Conservation (phyloP, 2,329 filamentous ascomycete genomes). For the Colletotrichum sp. region DNA sequence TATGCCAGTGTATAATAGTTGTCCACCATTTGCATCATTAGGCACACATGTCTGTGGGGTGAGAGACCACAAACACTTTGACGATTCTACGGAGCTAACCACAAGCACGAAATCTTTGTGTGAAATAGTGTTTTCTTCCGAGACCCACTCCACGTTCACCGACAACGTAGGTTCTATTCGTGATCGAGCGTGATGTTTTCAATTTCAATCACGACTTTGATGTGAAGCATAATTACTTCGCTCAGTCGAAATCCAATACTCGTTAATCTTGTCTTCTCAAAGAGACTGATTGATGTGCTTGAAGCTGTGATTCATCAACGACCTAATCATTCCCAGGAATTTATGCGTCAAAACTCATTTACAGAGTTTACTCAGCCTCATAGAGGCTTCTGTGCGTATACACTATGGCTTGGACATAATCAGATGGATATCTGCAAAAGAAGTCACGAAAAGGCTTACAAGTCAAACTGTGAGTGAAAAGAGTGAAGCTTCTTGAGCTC, state of each 20-base stretch:
- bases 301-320: accelerated
- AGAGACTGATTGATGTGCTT: neutral
- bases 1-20: neutral
- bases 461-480: conserved; percentile 21
- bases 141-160: too few species aligned
- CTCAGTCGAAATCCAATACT: too few species aligned
- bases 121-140: too few species aligned
- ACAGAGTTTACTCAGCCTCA: neutral
- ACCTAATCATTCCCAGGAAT: neutral
- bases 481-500: conserved; percentile 26
- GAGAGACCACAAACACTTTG: too few species aligned
- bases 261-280: too few species aligned
- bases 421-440: neutral
- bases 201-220: too few species aligned
- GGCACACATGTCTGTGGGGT: too few species aligned
- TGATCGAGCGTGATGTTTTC: too few species aligned
- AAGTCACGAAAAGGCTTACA: conserved; percentile 7
- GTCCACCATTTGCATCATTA: neutral
- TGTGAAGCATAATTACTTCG: too few species aligned
- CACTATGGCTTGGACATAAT: conserved; percentile 2
- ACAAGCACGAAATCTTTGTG: too few species aligned
- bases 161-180: too few species aligned
- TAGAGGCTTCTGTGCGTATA: conserved; percentile 17
- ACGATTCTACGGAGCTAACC: too few species aligned
- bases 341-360: neutral